These are phyloP conservation scores for Serendipita sp. DNA, from an alignment of 768 basidiomycete species.

Conservation along the genomic window DNA sequence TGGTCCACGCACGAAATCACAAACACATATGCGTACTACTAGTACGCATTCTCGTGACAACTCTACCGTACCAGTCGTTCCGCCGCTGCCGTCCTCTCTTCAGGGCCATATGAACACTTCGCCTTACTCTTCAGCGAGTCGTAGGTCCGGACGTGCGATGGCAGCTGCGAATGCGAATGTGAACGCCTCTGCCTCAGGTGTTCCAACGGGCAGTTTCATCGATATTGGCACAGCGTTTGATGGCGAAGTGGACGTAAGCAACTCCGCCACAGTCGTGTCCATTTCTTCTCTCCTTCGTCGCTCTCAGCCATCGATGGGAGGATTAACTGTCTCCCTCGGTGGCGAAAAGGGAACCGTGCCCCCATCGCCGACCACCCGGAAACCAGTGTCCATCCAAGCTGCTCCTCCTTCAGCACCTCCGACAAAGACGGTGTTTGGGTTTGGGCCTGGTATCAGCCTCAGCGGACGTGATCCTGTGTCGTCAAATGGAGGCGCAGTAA, in stretches of 20 bases:
- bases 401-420: not conserved
- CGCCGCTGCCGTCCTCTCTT: not conserved
- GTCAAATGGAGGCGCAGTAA: not conserved
- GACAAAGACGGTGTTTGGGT: not conserved
- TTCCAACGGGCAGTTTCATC: not conserved
- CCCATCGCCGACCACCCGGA: not conserved
- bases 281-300: not conserved
- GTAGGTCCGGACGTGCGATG: not conserved
- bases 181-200: no score
- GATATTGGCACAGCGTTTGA: not conserved
- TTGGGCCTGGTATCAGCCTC: not conserved
- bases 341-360: not conserved
- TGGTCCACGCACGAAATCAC: constrained; percentile 1
- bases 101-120: not conserved
- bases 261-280: not conserved
- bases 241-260: not conserved
- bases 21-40: not conserved
- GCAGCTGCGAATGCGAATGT: not conserved
- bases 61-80: not conserved
- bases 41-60: not conserved
- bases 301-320: not conserved
- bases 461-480: not conserved
- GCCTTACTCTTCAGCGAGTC: not conserved
- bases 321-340: not conserved
- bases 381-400: not conserved